Conservation (phyloP, 768 basidiomycete genomes). For the Tylopilus intermedius region DNA sequence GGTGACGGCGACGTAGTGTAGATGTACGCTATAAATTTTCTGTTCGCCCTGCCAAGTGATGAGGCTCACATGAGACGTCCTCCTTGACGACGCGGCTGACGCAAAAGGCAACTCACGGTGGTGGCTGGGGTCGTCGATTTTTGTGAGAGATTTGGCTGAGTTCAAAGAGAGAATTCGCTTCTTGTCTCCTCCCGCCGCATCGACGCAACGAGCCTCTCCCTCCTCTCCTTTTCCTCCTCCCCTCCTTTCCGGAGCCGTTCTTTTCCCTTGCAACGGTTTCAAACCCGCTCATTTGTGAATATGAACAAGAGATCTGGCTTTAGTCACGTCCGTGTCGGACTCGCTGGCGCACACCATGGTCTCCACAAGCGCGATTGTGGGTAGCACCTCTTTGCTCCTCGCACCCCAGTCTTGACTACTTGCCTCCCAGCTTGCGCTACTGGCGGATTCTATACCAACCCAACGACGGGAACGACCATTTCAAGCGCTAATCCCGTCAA, state of each 20-base stretch:
- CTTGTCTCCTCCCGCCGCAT: conserved; percentile 5
- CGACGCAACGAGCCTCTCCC: background rate
- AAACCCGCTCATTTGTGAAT: background rate
- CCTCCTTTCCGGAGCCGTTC: conserved; percentile 26
- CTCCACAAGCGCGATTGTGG: conserved; percentile 25
- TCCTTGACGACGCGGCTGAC: background rate
- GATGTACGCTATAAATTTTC: background rate
- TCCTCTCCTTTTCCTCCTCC: conserved; percentile 19
- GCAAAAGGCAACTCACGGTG: background rate
- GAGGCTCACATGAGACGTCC: background rate
- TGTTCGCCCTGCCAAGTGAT: background rate
- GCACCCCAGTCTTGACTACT: background rate
- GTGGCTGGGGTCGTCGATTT: no score
- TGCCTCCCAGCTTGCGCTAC: conserved; percentile 41
- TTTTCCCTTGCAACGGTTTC: no score
- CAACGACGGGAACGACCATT: conserved; percentile 43
- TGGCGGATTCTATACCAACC: conserved; percentile 60
- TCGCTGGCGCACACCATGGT: conserved; percentile 16
- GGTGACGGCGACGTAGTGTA: conserved; percentile 8
- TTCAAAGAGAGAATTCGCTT: conserved; percentile 12
- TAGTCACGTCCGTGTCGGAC: conserved; percentile 21
- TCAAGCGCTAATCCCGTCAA: conserved; percentile 46
- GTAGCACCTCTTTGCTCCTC: background rate
- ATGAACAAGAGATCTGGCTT: conserved; percentile 29
- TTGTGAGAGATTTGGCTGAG: conserved; percentile 14